Evolutionary conservation across 768 basidiomycete genomes (phyloP).

Genomic region (Lentinula aciculospora): DNA sequence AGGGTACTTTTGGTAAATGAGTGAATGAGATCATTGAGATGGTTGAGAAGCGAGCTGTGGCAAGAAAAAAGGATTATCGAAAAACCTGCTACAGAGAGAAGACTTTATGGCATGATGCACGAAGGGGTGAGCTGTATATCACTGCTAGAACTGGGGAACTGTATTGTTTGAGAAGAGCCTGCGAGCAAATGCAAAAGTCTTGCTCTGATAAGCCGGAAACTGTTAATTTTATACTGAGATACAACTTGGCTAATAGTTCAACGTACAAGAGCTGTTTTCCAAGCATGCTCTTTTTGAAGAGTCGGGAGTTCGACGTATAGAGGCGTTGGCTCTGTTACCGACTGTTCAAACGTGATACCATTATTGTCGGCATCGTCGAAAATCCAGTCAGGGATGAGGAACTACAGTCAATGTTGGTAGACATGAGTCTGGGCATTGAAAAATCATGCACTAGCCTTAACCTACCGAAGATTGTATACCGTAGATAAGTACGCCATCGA

Average conservation of each 20-base stretch:
- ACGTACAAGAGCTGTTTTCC: background rate
- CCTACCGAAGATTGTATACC: conserved; percentile 3
- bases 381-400: conserved; percentile 3
- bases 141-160: background rate
- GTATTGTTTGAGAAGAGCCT: background rate
- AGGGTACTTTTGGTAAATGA: too few species aligned
- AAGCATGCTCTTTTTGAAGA: background rate
- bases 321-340: background rate
- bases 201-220: background rate
- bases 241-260: background rate
- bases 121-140: background rate
- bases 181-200: background rate
- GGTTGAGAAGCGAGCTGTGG: too few species aligned
- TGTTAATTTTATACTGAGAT: too few species aligned
- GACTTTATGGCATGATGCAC: background rate
- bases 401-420: background rate
- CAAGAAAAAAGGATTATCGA: background rate
- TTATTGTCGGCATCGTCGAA: background rate
- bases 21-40: too few species aligned
- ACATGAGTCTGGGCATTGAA: background rate
- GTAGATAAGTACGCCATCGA: background rate
- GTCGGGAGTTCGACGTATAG: background rate
- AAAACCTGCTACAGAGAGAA: background rate
- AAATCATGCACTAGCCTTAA: background rate
- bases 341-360: background rate